Evolutionary conservation across 2,329 filamentous ascomycete genomes (phyloP), one percentile per base, ranked within the genome.

Genomic region (Ustulina deusta): DNA sequence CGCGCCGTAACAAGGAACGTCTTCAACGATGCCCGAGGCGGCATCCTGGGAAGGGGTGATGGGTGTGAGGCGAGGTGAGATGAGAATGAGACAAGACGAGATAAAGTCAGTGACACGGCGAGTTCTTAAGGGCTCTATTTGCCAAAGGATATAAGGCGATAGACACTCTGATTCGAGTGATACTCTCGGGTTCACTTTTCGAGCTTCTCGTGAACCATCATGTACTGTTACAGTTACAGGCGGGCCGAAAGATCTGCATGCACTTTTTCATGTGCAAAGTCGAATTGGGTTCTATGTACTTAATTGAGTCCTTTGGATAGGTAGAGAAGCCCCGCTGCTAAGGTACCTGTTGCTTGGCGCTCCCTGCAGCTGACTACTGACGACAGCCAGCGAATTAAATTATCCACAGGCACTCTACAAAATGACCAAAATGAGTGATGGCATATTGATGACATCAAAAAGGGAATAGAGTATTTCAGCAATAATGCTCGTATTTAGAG

Each of bases 1-100:
- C 66, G 66, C 6, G 70, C 70, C 44, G 66, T 66, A 13, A 64
- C 63, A 2, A 71, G 64, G 48, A 72, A 72, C 6, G 64, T n/a
- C 42, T 68, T 69, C 17, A 71, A 29, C 5, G 70, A 71, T n/a
- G 68, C 32, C 22, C 70, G 66, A 6, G 66, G 62, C 27, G 66
- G 36, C 70, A 71, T 71, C 17, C 10, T 59, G 34, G 5, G 52
- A 36, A 44, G 6, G 17, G n/a, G 17, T 44, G 17, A 22, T 11
- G 20, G 40, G 54, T 40, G 20, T n/a, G 55, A 32, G 15, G 15
- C 2, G 22, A 44, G 9, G 25, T 42, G 32, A 32, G 22, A 22
- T 6, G 13, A 36, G 29, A 13, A 3, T 7, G 49, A 27, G 42
- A 58, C n/a, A 40, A 49, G 61, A 36, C 27, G 22, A 55, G 44